Base-by-base conservation (phyloP, 2,329 filamentous ascomycete species). In the Colletotrichum liriopes region DNA sequence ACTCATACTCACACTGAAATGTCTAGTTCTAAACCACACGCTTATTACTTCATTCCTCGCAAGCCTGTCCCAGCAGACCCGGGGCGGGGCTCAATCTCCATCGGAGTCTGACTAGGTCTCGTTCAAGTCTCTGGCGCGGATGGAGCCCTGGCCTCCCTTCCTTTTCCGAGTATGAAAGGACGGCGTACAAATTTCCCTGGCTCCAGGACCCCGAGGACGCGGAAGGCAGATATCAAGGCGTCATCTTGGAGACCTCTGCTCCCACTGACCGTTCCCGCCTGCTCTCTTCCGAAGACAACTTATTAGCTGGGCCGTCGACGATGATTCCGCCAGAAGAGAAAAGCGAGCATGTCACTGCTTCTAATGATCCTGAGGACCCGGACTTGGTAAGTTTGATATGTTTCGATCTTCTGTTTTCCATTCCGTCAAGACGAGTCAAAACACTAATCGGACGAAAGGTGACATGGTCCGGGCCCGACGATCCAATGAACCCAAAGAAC, bases 381-480 rank as follows among this genome's bases (percentile, higher is more conserved):
- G 75, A 78, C 45, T 23, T 79, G 6, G 78, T 78, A 59, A 35
- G 76, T 73, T 9, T 29, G 37, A 23, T n/a, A 20, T 45, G 14
- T 18, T 20, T 18, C 37, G 23, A 39, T 29, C 23, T 41, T 20
- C 29, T 32, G 29, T n/a, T 51, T 2, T 14, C 5, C 18, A n/a
- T 14, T 35, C 8, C 52, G 20, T 12, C 32, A 14, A n/a, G 52
- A 35, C 52, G 12, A 37, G 11, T 5, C 32, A 56, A 3, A 43
- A 59, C 16, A 18, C 55, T 61, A 52, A 60, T 20, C 23, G 26
- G 26, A 54, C 20, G 2, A 9, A 71, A 83, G 81, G 78, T 83
- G 11, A 81, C 79, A 29, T 84, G 87, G 87, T 80, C 84, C 63
- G 84, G 85, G 0, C 80, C 82, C 4, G 79, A 87, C 23, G 83